Evolutionary conservation across 1,284 basidiomycete species (phyloP).

Genomic region (Schizophyllum commune): DNA sequence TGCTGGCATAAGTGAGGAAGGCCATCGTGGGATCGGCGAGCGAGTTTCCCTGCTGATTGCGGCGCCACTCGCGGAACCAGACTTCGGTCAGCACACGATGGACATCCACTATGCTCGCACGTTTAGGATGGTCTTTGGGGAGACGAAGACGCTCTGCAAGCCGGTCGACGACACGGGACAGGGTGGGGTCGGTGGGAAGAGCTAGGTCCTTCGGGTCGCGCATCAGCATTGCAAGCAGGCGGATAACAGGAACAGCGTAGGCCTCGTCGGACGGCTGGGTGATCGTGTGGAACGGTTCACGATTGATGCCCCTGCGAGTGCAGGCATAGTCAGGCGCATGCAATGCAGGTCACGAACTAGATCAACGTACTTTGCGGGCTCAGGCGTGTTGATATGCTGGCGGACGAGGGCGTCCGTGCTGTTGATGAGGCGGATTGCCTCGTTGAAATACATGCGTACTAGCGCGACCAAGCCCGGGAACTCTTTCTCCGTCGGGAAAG

Average conservation of each 20-base stretch:
- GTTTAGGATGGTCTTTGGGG: neutral
- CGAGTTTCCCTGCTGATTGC: neutral
- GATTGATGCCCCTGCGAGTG: neutral
- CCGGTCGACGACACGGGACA: neutral
- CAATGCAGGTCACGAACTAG: neutral
- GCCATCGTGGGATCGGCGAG: constrained; percentile 17
- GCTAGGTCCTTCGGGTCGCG: neutral
- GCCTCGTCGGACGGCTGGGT: neutral
- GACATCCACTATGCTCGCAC: neutral
- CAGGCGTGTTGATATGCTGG: neutral
- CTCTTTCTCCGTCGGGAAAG: neutral
- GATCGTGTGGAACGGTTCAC: neutral
- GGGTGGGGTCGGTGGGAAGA: neutral
- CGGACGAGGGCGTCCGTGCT: neutral
- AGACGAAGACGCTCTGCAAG: neutral
- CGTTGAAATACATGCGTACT: neutral
- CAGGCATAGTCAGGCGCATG: too few species aligned
- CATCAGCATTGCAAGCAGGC: constrained; percentile 3
- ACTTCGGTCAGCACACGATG: constrained; percentile 1
- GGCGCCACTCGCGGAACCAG: constrained; percentile 10
- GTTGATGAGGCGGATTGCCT: neutral
- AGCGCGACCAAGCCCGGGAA: neutral
- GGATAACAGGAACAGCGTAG: constrained; percentile 2
- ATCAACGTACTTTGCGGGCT: neutral
- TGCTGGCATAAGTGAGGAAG: constrained; percentile 11